Base-by-base conservation (phyloP, 768 basidiomycete species). In the Lentinula edodes region DNA sequence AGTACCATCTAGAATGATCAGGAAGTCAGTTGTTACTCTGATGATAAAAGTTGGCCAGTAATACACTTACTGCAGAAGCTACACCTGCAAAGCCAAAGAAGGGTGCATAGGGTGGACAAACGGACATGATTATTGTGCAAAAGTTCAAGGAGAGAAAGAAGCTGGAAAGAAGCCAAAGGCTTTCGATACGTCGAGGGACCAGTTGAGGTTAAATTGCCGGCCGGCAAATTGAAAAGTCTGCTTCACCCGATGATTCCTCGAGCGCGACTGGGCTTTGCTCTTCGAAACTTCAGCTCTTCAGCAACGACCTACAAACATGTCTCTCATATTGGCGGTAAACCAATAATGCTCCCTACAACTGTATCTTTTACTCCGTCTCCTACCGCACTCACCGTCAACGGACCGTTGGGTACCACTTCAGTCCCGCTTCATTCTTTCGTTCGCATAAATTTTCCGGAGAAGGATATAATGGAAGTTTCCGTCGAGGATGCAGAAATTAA, bases 71-170 rank as follows among this genome's bases (percentile, higher is more conserved):
- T 54, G 96, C 87, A 28, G 89, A 83, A n/a, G 94, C 91, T 35
- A 98, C 96, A 55, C 96, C 96, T 54, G 90, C 95, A 73, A 99
- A 95, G 32, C 95, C 96, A 73, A 98, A 97, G 86, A 98, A 98
- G 56, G 94, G 92, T 55, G 95, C 95, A 72, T 91, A 98, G 35
- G 95, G 92, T 63, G 94, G 94, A 73, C 94, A 97, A 54, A 83
- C 65, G 28, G 85, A 83, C 85, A 86, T 88, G 51, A 1, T 41
- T 39, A 18, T 23, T 43, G 10, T 18, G 20, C 15, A 20, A 8
- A 42, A 13, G 53, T 9, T 5, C 15, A 35, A 20, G 36, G 46
- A 58, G 20, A 42, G 16, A 15, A 12, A 35, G 28, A 10, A 35
- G 28, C 28, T 28, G 28, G 13, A 34, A 18, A 16, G 9, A 36